Evolutionary conservation across 495 filamentous ascomycete species (phyloP).

Genomic region (Lepidopterella palustris): DNA sequence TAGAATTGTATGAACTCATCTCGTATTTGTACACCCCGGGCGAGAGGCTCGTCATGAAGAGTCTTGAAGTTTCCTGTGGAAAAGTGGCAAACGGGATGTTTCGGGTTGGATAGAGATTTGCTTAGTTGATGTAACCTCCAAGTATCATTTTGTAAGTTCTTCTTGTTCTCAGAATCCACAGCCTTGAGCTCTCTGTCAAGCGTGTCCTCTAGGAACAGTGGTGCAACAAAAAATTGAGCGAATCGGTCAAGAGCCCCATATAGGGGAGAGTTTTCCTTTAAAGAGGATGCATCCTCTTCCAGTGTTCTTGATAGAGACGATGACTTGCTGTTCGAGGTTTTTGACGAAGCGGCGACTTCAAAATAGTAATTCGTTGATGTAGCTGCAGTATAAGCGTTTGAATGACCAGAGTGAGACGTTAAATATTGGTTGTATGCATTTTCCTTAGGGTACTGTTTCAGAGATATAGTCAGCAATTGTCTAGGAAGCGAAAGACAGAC

Average conservation of each 20-base stretch:
- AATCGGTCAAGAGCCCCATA: slow-evolving; percentile 92
- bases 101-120: slow-evolving; percentile 81
- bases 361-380: slow-evolving; percentile 99
- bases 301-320: slow-evolving; percentile 20
- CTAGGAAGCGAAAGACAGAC: neutral
- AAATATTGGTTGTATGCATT: slow-evolving; percentile 96
- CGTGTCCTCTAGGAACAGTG: slow-evolving; percentile 83
- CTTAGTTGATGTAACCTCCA: slow-evolving; percentile 92
- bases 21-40: slow-evolving; percentile 77
- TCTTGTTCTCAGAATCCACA: slow-evolving; percentile 99
- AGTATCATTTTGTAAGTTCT: slow-evolving; percentile 91
- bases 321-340: slow-evolving; percentile 21
- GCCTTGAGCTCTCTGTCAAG: slow-evolving; percentile 86
- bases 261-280: slow-evolving; percentile 54
- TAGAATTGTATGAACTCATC: slow-evolving; percentile 95
- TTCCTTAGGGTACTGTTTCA: slow-evolving; percentile 79
- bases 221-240: slow-evolving; percentile 93
- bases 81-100: slow-evolving; percentile 93
- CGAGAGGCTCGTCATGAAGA: slow-evolving; percentile 75
- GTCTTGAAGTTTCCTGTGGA: slow-evolving; percentile 91
- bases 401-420: slow-evolving; percentile 77
- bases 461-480: neutral
- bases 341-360: slow-evolving; percentile 70
- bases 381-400: slow-evolving; percentile 89
- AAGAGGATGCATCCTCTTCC: slow-evolving; percentile 18